These are phyloP conservation scores for Citrus sp. DNA, from an alignment of 345 rosid genomes.

Conservation along the genomic window DNA sequence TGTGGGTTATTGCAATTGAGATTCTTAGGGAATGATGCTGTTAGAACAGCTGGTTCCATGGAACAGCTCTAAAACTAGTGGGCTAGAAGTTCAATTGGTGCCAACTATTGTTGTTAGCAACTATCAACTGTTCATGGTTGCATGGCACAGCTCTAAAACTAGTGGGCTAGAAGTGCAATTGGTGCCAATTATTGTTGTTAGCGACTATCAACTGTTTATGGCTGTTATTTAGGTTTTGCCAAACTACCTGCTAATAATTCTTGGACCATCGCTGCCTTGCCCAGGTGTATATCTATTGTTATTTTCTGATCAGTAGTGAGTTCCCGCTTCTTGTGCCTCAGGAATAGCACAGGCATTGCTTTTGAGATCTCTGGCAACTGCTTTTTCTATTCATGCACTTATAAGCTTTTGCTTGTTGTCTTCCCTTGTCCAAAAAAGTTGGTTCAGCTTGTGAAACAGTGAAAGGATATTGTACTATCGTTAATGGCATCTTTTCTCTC, in stretches of 20 bases:
- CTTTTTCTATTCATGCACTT: neutral
- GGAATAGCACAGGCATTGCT: neutral
- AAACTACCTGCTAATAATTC: neutral
- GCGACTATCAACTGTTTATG: neutral
- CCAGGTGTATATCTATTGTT: neutral
- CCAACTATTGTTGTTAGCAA: neutral
- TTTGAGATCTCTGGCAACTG: neutral
- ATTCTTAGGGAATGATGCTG: neutral
- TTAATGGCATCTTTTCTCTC: conserved; percentile 6
- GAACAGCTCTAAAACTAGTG: neutral
- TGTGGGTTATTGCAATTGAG: neutral
- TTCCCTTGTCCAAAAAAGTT: neutral
- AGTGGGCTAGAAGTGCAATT: neutral
- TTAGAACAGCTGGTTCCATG: neutral
- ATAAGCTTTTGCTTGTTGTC: neutral
- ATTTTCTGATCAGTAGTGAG: neutral
- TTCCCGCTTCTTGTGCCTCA: neutral
- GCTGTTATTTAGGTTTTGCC: neutral
- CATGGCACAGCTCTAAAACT: neutral
- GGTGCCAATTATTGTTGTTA: neutral
- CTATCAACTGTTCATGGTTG: neutral
- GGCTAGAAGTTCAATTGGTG: neutral
- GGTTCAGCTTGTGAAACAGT: neutral
- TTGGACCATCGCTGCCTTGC: neutral
- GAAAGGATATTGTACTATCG: neutral